Evolutionary conservation across 75 land plant genomes (phyloP), one percentile per base, ranked within the genome.

Genomic region (Larix kaempferi): DNA sequence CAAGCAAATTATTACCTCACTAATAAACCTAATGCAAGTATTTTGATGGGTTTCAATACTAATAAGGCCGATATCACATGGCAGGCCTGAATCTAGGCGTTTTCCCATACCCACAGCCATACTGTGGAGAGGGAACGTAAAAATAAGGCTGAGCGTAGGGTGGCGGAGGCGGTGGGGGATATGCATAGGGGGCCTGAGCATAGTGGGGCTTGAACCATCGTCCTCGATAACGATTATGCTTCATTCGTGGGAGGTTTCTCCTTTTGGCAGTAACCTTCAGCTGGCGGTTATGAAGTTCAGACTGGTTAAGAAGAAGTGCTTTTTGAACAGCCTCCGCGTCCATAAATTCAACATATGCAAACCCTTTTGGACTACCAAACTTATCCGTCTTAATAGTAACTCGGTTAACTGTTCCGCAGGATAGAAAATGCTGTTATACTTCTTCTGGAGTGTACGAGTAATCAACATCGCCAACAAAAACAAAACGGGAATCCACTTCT

Each of bases 231-330:
- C n/a, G n/a, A n/a, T n/a, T n/a, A 33, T 87, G 93, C 78, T 91
- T 95, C 98, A 95, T 89, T 59, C 98, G 96, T 60, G 98, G 98
- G 57, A 95, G 76, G 74, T 95, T 95, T 52, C 96, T 95, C 41
- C 98, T 26, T 71, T 95, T 93, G 29, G 92, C 91, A 33, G 92
- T 87, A 0, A 95, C 93, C 95, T 87, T 87, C 26, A 84, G 59
- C 64, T 77, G 89, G 56, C 89, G 89, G 66, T 82, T 82, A 84
- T 87, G 89, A 39, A 87, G 82, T 59, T 87, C 88, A 8, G 88
- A 84, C 76, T 87, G 83, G 56, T 84, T 87, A 21, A 84, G 65
- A 39, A 80, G 80, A 79, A 85, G 75, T 37, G 89, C 87, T 79
- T 87, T 85, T 44, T 85, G 89, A 39, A 87, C 84, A 49, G 87